phyloP scores from a whole-genome alignment of 768 basidiomycete species.

The Coprinopsis strossmayeri region DNA sequence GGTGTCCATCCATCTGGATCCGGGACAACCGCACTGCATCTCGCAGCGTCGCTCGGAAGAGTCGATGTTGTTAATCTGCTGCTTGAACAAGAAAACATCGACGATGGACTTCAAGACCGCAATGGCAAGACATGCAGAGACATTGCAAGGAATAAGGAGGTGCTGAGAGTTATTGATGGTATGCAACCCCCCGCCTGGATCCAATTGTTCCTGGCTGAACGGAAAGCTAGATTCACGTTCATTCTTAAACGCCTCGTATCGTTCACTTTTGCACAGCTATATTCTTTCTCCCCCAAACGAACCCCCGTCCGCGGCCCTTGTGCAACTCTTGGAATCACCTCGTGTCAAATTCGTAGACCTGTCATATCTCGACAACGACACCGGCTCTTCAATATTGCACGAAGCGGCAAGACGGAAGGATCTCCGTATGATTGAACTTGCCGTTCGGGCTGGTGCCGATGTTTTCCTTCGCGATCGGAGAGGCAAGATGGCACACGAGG shows the following conservation, averaged over 20 bases:
- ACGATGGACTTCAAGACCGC: slow-evolving; percentile 68
- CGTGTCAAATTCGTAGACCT: slow-evolving; percentile 70
- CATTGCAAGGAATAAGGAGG: slow-evolving; percentile 64
- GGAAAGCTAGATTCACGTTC: slow-evolving; percentile 53
- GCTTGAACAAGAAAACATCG: slow-evolving; percentile 71
- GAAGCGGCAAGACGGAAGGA: slow-evolving; percentile 83
- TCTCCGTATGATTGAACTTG: slow-evolving; percentile 75
- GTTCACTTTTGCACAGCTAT: slow-evolving; percentile 67
- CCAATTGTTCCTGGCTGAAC: background rate
- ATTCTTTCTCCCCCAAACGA: slow-evolving; percentile 47
- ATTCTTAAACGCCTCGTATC: slow-evolving; percentile 67
- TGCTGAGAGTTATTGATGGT: slow-evolving; percentile 64
- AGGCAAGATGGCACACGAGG: slow-evolving; percentile 65
- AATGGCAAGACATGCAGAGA: slow-evolving; percentile 67
- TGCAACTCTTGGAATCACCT: slow-evolving; percentile 60
- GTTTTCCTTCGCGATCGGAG: slow-evolving; percentile 77
- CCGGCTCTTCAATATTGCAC: slow-evolving; percentile 76
- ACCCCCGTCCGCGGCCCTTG: slow-evolving; percentile 37
- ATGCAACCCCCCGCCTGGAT: slow-evolving; percentile 15
- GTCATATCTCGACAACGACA: slow-evolving; percentile 71
- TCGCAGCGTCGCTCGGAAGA: slow-evolving; percentile 60
- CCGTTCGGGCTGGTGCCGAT: slow-evolving; percentile 80
- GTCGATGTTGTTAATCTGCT: slow-evolving; percentile 68
- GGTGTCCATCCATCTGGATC: slow-evolving; percentile 68
- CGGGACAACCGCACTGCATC: slow-evolving; percentile 70